A percentile compares a stretch with the other conserved stretches of the same genome.
These are phyloP conservation scores for Venturia effusa DNA, from an alignment of 2,329 filamentous ascomycete species.

Conservation along the genomic window DNA sequence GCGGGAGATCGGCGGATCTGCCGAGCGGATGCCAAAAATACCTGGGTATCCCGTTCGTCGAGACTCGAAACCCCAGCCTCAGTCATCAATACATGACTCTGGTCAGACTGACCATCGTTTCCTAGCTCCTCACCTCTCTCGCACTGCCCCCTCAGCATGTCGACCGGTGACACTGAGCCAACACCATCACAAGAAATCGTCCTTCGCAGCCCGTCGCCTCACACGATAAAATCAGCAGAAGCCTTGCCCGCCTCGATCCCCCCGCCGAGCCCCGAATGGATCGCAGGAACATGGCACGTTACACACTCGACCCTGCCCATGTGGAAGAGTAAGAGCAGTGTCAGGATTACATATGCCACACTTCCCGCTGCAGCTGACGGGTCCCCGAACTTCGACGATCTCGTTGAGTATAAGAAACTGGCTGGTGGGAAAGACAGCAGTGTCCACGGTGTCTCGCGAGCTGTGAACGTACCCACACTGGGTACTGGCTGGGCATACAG, in stretches of 20 bases:
- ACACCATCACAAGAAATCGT: background rate
- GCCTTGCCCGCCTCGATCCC: slow-evolving; percentile 12
- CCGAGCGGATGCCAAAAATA: too few species aligned
- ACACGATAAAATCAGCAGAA: slow-evolving; percentile 6
- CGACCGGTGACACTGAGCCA: background rate
- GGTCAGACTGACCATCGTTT: background rate
- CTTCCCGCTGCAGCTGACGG: slow-evolving; percentile 41
- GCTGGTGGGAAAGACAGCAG: slow-evolving; percentile 42
- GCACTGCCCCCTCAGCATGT: background rate
- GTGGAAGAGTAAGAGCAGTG: slow-evolving; percentile 73
- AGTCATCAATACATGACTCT: background rate
- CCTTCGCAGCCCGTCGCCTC: slow-evolving; percentile 5
- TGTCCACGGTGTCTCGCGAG: slow-evolving; percentile 55
- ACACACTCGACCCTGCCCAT: slow-evolving; percentile 40
- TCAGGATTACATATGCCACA: slow-evolving; percentile 63
- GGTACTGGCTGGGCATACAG: slow-evolving; percentile 44
- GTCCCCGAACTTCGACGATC: slow-evolving; percentile 48
- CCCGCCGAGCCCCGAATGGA: slow-evolving; percentile 13
- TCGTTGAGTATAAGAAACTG: slow-evolving; percentile 57
- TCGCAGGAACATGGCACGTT: slow-evolving; percentile 14
- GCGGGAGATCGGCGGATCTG: too few species aligned
- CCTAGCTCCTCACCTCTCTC: background rate
- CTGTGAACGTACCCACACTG: slow-evolving; percentile 21
- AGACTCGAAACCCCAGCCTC: too few species aligned
- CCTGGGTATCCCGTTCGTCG: too few species aligned